These are phyloP conservation scores for Mucor plumbeus DNA, from an alignment of 371 early-diverging fungal species.

Conservation along the genomic window DNA sequence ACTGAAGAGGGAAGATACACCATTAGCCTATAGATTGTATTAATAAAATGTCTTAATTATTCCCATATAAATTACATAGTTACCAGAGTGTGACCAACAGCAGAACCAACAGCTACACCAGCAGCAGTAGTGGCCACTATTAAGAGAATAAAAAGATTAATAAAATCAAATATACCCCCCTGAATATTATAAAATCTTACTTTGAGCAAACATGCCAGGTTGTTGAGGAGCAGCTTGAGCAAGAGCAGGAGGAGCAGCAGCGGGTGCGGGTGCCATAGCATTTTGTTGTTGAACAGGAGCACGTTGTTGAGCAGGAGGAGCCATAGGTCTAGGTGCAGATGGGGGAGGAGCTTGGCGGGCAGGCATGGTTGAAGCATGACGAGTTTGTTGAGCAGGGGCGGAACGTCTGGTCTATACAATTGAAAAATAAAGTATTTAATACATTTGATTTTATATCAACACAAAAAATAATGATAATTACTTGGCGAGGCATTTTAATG, in stretches of 20 bases:
- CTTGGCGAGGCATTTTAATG: conserved; percentile 11
- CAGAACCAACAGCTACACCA: conserved; percentile 90
- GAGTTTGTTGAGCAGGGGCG: conserved; percentile 68
- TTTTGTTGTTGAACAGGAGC: conserved; percentile 45
- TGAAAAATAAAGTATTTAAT: not conserved
- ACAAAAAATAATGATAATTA: not conserved
- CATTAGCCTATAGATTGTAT: conserved; percentile 60
- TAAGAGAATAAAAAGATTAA: not conserved
- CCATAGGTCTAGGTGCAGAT: conserved; percentile 55
- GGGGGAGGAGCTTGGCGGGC: conserved; percentile 68
- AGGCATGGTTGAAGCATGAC: conserved; percentile 76
- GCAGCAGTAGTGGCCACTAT: conserved; percentile 89
- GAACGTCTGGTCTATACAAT: conserved; percentile 53
- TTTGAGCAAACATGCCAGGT: conserved; percentile 81
- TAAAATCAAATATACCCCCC: not conserved
- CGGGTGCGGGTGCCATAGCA: conserved; percentile 52
- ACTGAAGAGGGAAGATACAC: conserved; percentile 74
- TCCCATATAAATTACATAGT: conserved; percentile 25
- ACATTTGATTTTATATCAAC: not conserved
- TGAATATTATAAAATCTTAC: conserved; percentile 25
- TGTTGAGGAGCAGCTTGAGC: conserved; percentile 65
- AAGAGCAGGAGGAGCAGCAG: conserved; percentile 49
- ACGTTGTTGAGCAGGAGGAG: conserved; percentile 39
- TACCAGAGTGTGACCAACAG: conserved; percentile 79
- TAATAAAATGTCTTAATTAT: not conserved